phyloP scores from a whole-genome alignment of 23 red algal genomes.

The Agarophyton chilense region DNA sequence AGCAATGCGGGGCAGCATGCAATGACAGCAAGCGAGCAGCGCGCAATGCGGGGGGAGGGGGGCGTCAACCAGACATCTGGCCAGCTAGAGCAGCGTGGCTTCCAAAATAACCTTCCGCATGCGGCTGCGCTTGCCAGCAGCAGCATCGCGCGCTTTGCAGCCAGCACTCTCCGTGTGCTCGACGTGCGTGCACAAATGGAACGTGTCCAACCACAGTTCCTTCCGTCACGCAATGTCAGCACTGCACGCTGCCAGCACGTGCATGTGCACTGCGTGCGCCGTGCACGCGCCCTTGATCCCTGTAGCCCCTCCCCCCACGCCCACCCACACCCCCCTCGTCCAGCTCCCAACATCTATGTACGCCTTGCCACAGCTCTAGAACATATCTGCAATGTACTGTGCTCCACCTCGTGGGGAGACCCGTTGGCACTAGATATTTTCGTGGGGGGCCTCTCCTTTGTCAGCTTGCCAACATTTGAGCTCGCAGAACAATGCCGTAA shows the following conservation, averaged over 20 bases:
- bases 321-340: not conserved
- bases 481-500: not conserved
- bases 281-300: not conserved
- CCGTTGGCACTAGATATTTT: too few relatives aligned
- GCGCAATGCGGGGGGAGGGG: not conserved
- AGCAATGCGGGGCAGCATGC: constrained; percentile 17
- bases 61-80: not conserved
- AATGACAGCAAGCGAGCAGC: not conserved
- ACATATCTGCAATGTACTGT: too few relatives aligned
- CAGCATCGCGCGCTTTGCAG: not conserved
- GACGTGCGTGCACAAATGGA: not conserved
- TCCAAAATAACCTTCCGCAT: constrained; percentile 11
- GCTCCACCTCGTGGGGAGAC: too few relatives aligned
- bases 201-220: not conserved
- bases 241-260: too few relatives aligned
- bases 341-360: not conserved
- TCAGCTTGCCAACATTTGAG: too few relatives aligned
- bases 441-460: too few relatives aligned
- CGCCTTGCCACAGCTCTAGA: too few relatives aligned
- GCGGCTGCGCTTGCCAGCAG: not conserved
- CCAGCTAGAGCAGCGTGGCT: not conserved
- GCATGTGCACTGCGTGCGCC: not conserved
- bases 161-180: not conserved
- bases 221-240: not conserved
- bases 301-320: not conserved